Base-by-base conservation (phyloP, 345 rosid species). In the Clausena lansium region DNA sequence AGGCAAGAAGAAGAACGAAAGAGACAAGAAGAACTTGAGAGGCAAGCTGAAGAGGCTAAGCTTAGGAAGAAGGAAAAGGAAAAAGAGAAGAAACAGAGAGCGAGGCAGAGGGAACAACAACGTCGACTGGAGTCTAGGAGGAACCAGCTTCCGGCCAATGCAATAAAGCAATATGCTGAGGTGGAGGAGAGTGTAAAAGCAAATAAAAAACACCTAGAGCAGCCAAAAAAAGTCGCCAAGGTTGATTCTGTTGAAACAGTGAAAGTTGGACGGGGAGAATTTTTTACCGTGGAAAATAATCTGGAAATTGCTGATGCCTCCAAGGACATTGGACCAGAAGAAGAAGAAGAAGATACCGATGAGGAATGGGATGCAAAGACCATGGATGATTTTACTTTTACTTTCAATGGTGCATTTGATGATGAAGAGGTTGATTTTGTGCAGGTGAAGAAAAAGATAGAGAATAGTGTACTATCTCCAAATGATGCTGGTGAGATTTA, bases 361-460 rank as follows among this genome's bases (percentile, higher is more conserved):
- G 94, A 88, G 64, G 98, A 91, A 73, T 95, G 98, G 98, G 97
- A 95, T 86, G 93, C 93, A 65, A 95, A 95, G 84, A 93, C 89
- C 81, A 93, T 94, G 99, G 99, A 95, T 87, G 92, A 86, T 78
- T 83, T 93, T 73, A 88, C 85, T 85, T 86, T 93, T 77, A 86
- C 86, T 76, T 79, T 91, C 61, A 92, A 93, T 69, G 91, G 91
- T 80, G 88, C 91, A 61, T 95, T 95, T 77, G 97, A 90, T 84
- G 97, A 93, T 71, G 97, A 95, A 73, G 95, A 95, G 83, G 88
- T 68, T 59, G 95, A 88, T 74, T 87, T 88, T 79, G 87, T 83
- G 69, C 84, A 92, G n/a, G 77, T 64, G 67, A 91, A 86, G 84
- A 89, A 91, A 82, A 94, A 84, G 77, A 36, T 9, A 73, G 87